Base-by-base conservation (phyloP, 2,329 filamentous ascomycete genomes). In the Ceratocystis destructans region DNA sequence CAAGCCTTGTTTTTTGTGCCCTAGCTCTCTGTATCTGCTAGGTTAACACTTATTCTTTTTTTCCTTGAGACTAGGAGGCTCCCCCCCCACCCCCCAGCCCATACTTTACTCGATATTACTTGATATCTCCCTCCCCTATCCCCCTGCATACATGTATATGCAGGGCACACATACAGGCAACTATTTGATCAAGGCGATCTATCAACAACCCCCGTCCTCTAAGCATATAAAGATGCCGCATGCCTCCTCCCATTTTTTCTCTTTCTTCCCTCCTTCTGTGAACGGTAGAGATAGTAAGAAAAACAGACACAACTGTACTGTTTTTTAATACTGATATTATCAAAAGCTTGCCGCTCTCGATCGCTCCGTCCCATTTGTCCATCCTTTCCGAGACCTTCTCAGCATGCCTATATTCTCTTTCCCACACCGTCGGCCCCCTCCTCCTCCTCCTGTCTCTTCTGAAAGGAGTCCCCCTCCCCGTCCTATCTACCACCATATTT, bases 351-450 rank as follows among this genome's bases (percentile, higher is more conserved):
- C 17, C 17, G 45, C 45, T 20, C n/a, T 10, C 33, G 8, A 37
- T 20, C 7, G 17, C 12, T 48, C 20, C 45, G n/a, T 20, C 46
- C 20, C 48, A 37, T 10, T 37, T 37, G 33, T 37, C 33, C 33
- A 2, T 37, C 33, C 10, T 3, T 37, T 37, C 33, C 10, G 33
- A 37, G 33, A 37, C 48, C n/a, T 53, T 25, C 48, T 53, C 48
- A 37, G 33, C 48, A 69, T 69, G 67, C 68, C 69, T 61, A 62
- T 69, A 31, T 68, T 67, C 28, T 64, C 69, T 28, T n/a, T 68
- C 45, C 63, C 65, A 20, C 65, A 61, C 37, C 64, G 64, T 25
- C 66, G 66, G 5, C 46, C 20, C 17, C 41, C 12, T 37, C 59
- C 4, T 37, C 33, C 15, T 45, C 15, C 6, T 22, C 33, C 33